These are phyloP conservation scores for Metarhizium brunneum DNA, from an alignment of 2,329 filamentous ascomycete species.

Conservation along the genomic window DNA sequence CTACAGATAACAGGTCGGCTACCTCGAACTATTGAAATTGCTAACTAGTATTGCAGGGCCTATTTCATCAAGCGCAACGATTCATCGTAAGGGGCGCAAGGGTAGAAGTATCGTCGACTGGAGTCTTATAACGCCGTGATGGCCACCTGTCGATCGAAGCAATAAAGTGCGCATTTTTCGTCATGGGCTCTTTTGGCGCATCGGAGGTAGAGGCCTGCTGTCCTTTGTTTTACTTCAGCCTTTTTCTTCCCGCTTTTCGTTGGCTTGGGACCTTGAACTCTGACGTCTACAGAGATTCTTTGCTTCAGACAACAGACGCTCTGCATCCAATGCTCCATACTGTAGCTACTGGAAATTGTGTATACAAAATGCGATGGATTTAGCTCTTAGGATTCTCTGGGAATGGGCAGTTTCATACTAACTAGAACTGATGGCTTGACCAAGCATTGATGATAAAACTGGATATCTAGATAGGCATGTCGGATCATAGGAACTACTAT, in stretches of 20 bases:
- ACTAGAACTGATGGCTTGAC: not conserved
- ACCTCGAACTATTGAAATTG: not conserved
- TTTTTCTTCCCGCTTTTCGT: not conserved
- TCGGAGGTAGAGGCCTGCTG: not conserved
- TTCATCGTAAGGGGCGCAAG: conserved; percentile 18
- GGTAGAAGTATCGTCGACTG: not conserved
- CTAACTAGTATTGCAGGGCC: conserved; percentile 30
- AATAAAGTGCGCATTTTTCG: not conserved
- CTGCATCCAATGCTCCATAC: not conserved
- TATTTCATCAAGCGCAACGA: conserved; percentile 52
- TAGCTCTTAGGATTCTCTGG: not conserved
- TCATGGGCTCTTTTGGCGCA: not conserved
- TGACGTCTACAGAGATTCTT: not conserved
- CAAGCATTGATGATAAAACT: not conserved
- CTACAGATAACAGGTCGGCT: not conserved
- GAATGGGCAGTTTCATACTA: not conserved
- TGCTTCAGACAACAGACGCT: not conserved
- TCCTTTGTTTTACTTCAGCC: not conserved
- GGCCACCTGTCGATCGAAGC: not conserved
- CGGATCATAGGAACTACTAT: not conserved
- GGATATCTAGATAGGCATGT: not conserved
- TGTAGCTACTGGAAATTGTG: not conserved
- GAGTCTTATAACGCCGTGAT: not conserved
- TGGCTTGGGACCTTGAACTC: not conserved
- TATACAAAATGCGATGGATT: not conserved